These are phyloP conservation scores for Euphorbia peplus DNA, from an alignment of 345 rosid genomes.

Conservation along the genomic window DNA sequence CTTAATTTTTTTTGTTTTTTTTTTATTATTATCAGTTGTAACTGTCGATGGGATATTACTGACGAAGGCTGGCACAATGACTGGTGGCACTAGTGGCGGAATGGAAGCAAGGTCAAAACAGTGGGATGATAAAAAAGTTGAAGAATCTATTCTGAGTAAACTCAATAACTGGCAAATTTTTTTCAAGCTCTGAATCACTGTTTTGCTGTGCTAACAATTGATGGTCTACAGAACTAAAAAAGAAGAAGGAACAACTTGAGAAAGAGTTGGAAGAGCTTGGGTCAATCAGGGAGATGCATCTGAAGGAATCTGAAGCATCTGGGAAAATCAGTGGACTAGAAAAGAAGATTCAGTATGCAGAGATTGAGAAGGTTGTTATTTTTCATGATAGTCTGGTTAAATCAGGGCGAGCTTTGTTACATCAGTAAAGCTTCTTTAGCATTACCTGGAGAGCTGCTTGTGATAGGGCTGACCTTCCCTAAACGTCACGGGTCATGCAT, in stretches of 20 bases:
- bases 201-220: slow-evolving; percentile 14
- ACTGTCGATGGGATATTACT: slow-evolving; percentile 93
- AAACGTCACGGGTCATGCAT: not conserved
- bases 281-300: slow-evolving; percentile 91
- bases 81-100: slow-evolving; percentile 99
- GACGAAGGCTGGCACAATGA: slow-evolving; percentile 97
- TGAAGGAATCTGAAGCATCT: slow-evolving; percentile 84
- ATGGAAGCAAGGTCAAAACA: slow-evolving; percentile 97
- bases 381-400: not conserved
- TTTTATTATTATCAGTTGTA: slow-evolving; percentile 52
- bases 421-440: not conserved
- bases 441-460: not conserved
- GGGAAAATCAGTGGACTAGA: slow-evolving; percentile 96
- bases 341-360: slow-evolving; percentile 94
- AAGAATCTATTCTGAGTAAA: slow-evolving; percentile 40
- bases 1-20: too few species aligned
- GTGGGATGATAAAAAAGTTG: slow-evolving; percentile 96
- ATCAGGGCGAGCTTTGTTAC: not conserved
- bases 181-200: slow-evolving; percentile 4
- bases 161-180: not conserved
- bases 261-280: slow-evolving; percentile 78
- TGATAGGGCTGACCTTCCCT: not conserved
- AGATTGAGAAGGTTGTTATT: slow-evolving; percentile 75
- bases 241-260: slow-evolving; percentile 73
- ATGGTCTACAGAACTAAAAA: slow-evolving; percentile 56